Evolutionary conservation across 2,329 filamentous ascomycete species (phyloP), one percentile per base, ranked within the genome.

Genomic region (Fusarium luffae): DNA sequence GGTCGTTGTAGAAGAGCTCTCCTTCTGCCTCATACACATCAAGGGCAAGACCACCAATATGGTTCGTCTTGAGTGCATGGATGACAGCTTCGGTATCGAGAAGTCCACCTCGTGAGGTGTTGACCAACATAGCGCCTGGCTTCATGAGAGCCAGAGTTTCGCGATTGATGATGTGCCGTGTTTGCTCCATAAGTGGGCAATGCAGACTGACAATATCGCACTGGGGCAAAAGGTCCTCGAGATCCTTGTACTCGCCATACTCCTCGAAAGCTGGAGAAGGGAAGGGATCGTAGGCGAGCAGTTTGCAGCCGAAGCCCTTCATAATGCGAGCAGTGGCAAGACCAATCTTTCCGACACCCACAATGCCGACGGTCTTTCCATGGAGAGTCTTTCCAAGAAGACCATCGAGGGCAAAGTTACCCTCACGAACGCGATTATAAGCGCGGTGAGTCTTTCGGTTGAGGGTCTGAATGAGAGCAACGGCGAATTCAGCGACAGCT

Each of bases 11-110:
- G 74, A 92, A 92, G 37, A 91, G 79, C 41, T 81, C 77, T n/a
- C 84, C 82, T 76, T 92, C 90, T 43, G 84, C 85, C 74, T 92
- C 90, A 76, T 92, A 92, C 18, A 92, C 90, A 74, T 92, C 90
- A 41, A 92, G 81, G 1, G 89, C 90, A 30, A 91, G 80, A 2
- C 87, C 89, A 10, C 88, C 88, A 4, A 92, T 80, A 25, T 84
- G 84, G n/a, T 82, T 82, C 40, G 76, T 81, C 80, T 92, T 91
- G 63, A 92, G 83, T 14, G 87, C 86, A 23, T 83, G 79, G 57
- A 91, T 87, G 59, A 90, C 84, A 13, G 88, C 85, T 30, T 79
- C 78, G 1, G 88, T 90, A 74, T 91, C 82, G 63, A 92, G 82
- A 55, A 92, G 79, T 3, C 85, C 89, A 21, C 90, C 90, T 3